Base-by-base conservation (phyloP, 495 filamentous ascomycete genomes). In the Darksidea phi region DNA sequence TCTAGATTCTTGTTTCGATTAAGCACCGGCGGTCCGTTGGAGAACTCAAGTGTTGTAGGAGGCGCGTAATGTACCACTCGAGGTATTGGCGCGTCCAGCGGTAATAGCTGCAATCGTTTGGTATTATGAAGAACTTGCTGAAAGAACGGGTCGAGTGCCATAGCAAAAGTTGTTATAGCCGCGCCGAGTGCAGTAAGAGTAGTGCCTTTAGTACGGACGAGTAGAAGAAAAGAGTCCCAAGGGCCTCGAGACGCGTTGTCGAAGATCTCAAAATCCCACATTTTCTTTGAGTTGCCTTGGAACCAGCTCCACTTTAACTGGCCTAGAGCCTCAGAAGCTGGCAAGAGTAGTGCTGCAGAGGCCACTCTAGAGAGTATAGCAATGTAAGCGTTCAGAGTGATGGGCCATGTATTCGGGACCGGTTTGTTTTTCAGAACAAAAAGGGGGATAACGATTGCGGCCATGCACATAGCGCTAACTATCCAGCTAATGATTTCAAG, bases 401-500 rank as follows among this genome's bases (percentile, higher is more conserved):
- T 18, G 13, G 49, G 46, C 49, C 28, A 54, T 2, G 49, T 3
- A n/a, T 32, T 32, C 11, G 42, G 61, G 24, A 64, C n/a, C 13
- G 41, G 53, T 12, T 55, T 20, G 41, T 59, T 17, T 25, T 59
- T 23, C 17, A 36, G 43, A 18, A 47, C 1, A 13, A 52, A 21
- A 5, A 67, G 50, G 21, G 58, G 24, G 41, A 36, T 25, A 0
- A 55, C 17, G 20, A 67, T 59, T 17, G 18, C 59, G 21, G 43
- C 53, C 59, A 67, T 63, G 32, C 59, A 67, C 6, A 52, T n/a
- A 5, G 64, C 64, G 26, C 59, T 59, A 4, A 63, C 2, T 12
- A 6, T 20, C 64, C 59, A 67, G 48, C 59, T 54, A 28, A 63
- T 50, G 13, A 67, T 43, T 24, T 67, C 64, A 4, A 55, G n/a